These are phyloP conservation scores for Trichosporon faecale DNA, from an alignment of 1,284 basidiomycete species.

Conservation along the genomic window DNA sequence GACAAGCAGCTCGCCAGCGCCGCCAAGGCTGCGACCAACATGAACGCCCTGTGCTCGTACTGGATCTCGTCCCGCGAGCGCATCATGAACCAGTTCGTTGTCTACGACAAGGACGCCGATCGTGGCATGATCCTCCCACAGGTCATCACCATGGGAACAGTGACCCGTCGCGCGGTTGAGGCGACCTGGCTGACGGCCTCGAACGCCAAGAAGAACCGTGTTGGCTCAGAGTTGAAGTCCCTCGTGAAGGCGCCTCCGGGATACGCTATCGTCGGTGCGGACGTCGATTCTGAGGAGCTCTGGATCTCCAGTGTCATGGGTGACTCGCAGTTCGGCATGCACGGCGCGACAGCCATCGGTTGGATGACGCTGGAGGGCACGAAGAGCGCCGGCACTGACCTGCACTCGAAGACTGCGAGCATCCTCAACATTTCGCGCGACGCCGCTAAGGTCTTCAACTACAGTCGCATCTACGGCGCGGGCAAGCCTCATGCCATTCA, in stretches of 20 bases:
- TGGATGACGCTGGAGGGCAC: conserved; percentile 99
- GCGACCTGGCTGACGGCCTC: conserved; percentile 98
- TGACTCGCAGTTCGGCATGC: conserved; percentile 95
- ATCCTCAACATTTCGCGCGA: conserved; percentile 92
- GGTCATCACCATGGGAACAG: conserved; percentile 97
- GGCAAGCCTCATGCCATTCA: conserved; percentile 92
- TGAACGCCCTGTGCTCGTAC: conserved; percentile 95
- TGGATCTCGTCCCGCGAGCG: conserved; percentile 95
- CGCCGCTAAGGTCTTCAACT: conserved; percentile 98
- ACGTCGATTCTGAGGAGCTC: conserved; percentile 97
- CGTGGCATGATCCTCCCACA: conserved; percentile 93
- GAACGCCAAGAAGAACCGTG: conserved; percentile 95
- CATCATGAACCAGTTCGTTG: conserved; percentile 88
- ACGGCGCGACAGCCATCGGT: conserved; percentile 94
- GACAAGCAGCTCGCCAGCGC: conserved; percentile 60
- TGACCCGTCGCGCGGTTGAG: conserved; percentile 95
- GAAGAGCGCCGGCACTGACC: conserved; percentile 91
- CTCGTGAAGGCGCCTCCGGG: conserved; percentile 94
- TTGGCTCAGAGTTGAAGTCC: conserved; percentile 95
- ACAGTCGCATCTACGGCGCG: conserved; percentile 96
- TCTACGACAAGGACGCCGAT: conserved; percentile 64
- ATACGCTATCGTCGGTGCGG: conserved; percentile 93
- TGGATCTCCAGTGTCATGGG: conserved; percentile 99
- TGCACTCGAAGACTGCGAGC: conserved; percentile 93
- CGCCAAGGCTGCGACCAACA: conserved; percentile 78